Evolutionary conservation across 768 basidiomycete genomes (phyloP).

Genomic region (Xanthoconium purpureum): DNA sequence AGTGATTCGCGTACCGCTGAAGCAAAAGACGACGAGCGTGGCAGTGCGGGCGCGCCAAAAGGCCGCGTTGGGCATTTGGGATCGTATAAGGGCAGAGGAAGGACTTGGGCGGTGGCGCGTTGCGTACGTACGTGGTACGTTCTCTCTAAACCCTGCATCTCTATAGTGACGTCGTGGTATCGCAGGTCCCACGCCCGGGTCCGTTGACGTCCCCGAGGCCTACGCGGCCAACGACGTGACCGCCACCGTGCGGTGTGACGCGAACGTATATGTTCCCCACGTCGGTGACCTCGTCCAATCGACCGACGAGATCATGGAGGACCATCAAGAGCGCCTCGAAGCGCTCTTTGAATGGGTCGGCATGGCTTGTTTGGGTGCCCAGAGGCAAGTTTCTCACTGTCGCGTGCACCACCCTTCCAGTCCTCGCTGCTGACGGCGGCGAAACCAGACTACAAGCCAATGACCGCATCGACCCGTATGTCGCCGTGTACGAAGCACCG

Average conservation of each 20-base stretch:
- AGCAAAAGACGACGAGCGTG: slow-evolving; percentile 37
- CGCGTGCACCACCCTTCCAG: not conserved
- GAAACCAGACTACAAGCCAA: slow-evolving; percentile 50
- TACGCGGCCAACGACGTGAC: slow-evolving; percentile 14
- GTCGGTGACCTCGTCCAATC: slow-evolving; percentile 26
- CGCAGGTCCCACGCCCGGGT: not conserved
- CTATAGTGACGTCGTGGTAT: not conserved
- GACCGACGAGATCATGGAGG: slow-evolving; percentile 40
- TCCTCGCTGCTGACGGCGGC: not conserved
- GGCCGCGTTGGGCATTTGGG: slow-evolving; percentile 48
- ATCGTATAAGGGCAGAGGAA: slow-evolving; percentile 36
- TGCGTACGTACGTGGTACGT: slow-evolving; percentile 28
- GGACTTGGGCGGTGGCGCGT: slow-evolving; percentile 45
- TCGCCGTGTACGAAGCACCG: slow-evolving; percentile 63
- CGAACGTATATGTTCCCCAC: slow-evolving; percentile 43
- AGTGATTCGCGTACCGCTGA: slow-evolving; percentile 51
- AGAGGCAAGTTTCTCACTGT: slow-evolving; percentile 42
- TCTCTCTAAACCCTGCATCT: not conserved
- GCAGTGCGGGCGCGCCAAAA: slow-evolving; percentile 38
- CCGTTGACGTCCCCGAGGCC: not conserved
- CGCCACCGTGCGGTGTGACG: slow-evolving; percentile 21
- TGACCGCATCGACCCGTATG: slow-evolving; percentile 66
- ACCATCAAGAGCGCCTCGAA: slow-evolving; percentile 46
- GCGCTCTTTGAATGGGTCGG: slow-evolving; percentile 72
- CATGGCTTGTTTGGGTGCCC: slow-evolving; percentile 62